Evolutionary conservation across 768 basidiomycete species (phyloP).

Genomic region (Podaxis sp.): DNA sequence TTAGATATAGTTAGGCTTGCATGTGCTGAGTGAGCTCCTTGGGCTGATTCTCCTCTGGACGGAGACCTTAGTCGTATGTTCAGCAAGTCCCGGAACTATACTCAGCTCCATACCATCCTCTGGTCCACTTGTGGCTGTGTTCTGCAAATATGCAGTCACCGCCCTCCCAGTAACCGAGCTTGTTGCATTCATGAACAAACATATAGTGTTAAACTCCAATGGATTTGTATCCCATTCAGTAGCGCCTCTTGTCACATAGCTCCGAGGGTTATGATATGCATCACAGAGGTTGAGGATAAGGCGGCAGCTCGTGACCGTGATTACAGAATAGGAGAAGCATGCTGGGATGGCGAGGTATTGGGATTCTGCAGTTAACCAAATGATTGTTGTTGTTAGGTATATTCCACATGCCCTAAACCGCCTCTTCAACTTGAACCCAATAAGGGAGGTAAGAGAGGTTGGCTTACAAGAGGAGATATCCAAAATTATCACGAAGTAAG

Average conservation of each 20-base stretch:
- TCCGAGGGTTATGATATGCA: slow-evolving; percentile 21
- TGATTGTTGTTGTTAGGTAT: slow-evolving; percentile 23
- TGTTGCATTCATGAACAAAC: too few relatives aligned
- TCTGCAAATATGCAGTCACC: too few relatives aligned
- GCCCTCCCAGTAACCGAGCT: too few relatives aligned
- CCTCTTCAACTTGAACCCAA: background rate
- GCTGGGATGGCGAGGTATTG: slow-evolving; percentile 25
- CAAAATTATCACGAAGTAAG: slow-evolving; percentile 26
- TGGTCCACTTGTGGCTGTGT: too few relatives aligned
- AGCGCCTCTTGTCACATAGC: background rate
- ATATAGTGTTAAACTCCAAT: too few relatives aligned
- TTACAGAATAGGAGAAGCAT: slow-evolving; percentile 22
- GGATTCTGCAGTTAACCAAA: slow-evolving; percentile 24
- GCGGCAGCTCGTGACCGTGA: slow-evolving; percentile 26
- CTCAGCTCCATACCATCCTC: too few relatives aligned
- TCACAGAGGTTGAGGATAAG: slow-evolving; percentile 30
- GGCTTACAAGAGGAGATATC: slow-evolving; percentile 26
- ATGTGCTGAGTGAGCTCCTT: too few relatives aligned
- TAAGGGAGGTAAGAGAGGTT: background rate
- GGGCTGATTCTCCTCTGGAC: too few relatives aligned
- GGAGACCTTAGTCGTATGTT: too few relatives aligned
- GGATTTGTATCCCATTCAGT: background rate
- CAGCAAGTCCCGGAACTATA: too few relatives aligned
- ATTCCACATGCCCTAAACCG: slow-evolving; percentile 21
- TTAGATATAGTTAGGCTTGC: too few relatives aligned